Evolutionary conservation across 2,329 filamentous ascomycete genomes (phyloP).

Genomic region (Cordyceps militaris): DNA sequence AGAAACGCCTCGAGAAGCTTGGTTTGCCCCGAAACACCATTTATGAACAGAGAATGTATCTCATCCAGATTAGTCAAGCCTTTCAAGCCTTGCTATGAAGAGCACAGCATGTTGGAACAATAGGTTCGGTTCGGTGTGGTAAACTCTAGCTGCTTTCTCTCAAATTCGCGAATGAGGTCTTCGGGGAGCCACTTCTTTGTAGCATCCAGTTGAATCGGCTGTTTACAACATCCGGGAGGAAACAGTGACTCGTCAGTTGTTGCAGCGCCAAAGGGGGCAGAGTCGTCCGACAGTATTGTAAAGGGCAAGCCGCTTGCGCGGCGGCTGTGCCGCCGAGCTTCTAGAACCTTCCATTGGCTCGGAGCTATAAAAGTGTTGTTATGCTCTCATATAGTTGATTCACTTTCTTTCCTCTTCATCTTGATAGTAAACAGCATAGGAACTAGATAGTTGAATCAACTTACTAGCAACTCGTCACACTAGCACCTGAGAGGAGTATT

Average conservation of each 20-base stretch:
- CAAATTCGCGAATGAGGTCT: background rate
- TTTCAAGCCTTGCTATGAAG: constrained; percentile 35
- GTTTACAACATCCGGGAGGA: background rate
- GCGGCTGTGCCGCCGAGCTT: no score
- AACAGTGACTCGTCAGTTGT: background rate
- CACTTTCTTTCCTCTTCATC: no score
- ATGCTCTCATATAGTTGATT: no score
- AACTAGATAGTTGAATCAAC: no score
- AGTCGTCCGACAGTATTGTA: no score
- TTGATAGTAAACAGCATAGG: no score
- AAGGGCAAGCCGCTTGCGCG: no score
- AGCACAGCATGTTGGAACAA: background rate
- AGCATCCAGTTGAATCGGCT: background rate
- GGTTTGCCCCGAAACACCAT: constrained; percentile 40
- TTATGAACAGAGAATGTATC: constrained; percentile 40
- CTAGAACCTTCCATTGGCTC: no score
- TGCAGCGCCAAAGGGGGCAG: background rate
- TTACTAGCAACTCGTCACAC: no score
- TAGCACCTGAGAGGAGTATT: no score
- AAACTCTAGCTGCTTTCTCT: background rate
- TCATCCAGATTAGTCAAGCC: constrained; percentile 37
- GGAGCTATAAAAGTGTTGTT: no score
- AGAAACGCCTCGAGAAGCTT: constrained; percentile 35
- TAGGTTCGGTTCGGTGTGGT: background rate
- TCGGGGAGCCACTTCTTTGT: background rate